These are phyloP conservation scores for Bjerkandera adusta DNA, from an alignment of 1,284 basidiomycete genomes.

Conservation along the genomic window DNA sequence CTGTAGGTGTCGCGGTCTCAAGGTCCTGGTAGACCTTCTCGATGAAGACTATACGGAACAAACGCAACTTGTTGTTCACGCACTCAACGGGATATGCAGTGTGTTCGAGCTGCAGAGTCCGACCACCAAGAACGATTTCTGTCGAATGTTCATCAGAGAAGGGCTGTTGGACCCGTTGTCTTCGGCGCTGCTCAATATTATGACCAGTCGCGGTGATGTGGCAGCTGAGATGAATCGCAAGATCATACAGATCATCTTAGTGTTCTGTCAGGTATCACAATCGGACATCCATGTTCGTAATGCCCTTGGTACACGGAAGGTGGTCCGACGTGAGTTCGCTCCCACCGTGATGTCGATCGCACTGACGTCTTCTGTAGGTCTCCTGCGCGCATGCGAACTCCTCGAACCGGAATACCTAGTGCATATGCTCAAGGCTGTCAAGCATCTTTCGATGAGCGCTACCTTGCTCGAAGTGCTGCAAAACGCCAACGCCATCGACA, in stretches of 20 bases:
- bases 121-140: constrained; percentile 97
- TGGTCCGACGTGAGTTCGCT: constrained; percentile 75
- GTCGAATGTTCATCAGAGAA: constrained; percentile 96
- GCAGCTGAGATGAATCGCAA: constrained; percentile 80
- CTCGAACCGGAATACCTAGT: constrained; percentile 85
- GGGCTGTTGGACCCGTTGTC: constrained; percentile 92
- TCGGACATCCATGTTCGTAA: constrained; percentile 91
- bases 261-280: constrained; percentile 95
- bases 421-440: constrained; percentile 90
- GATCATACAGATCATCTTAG: constrained; percentile 87
- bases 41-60: constrained; percentile 94
- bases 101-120: constrained; percentile 96
- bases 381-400: constrained; percentile 81
- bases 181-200: constrained; percentile 85
- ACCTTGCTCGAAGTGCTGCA: constrained; percentile 90
- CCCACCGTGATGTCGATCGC: not conserved
- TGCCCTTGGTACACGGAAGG: constrained; percentile 86
- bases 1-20: constrained; percentile 85
- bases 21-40: constrained; percentile 91
- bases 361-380: constrained; percentile 43
- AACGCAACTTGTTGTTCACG: constrained; percentile 89
- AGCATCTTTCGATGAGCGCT: constrained; percentile 93
- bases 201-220: constrained; percentile 68
- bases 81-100: constrained; percentile 90
- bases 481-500: constrained; percentile 94